Percentiles rank a stretch among this genome's conserved stretches.
These are phyloP conservation scores for Peribolospora baueri DNA, from an alignment of 768 basidiomycete species.

Conservation along the genomic window DNA sequence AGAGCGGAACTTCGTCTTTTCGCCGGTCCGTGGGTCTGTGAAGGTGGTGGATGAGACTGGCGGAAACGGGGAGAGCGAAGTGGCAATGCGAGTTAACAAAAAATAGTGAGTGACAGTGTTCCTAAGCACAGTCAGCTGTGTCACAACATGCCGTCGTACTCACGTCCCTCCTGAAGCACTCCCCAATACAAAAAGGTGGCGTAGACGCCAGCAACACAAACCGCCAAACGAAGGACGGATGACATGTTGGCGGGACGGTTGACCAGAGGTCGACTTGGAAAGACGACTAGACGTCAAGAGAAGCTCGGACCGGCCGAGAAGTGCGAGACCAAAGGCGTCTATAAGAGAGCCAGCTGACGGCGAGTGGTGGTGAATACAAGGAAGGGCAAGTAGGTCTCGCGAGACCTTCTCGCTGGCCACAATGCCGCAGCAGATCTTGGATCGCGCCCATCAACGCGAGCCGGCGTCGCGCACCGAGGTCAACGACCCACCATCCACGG, in stretches of 20 bases:
- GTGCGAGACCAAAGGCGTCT: too few species aligned
- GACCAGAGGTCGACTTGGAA: background rate
- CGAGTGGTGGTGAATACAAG: too few species aligned
- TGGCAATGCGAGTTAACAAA: slow-evolving; percentile 30
- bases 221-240: slow-evolving; percentile 20
- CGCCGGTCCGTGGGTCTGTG: slow-evolving; percentile 17
- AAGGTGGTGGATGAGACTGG: slow-evolving; percentile 12
- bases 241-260: background rate
- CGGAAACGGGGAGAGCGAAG: slow-evolving; percentile 51
- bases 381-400: too few species aligned
- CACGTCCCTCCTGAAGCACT: slow-evolving; percentile 63
- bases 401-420: too few species aligned
- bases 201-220: slow-evolving; percentile 74
- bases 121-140: slow-evolving; percentile 1
- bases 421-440: too few species aligned
- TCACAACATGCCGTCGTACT: slow-evolving; percentile 12
- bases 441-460: too few species aligned
- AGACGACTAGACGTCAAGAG: too few species aligned
- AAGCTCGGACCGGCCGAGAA: too few species aligned
- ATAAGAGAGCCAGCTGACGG: too few species aligned
- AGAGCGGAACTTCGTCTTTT: slow-evolving; percentile 37
- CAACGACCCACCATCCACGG: too few species aligned
- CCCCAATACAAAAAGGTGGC: slow-evolving; percentile 61
- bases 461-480: too few species aligned
- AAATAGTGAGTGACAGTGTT: background rate